Base-by-base conservation (phyloP, 495 filamentous ascomycete species). In the Trichoderma gamsii region DNA sequence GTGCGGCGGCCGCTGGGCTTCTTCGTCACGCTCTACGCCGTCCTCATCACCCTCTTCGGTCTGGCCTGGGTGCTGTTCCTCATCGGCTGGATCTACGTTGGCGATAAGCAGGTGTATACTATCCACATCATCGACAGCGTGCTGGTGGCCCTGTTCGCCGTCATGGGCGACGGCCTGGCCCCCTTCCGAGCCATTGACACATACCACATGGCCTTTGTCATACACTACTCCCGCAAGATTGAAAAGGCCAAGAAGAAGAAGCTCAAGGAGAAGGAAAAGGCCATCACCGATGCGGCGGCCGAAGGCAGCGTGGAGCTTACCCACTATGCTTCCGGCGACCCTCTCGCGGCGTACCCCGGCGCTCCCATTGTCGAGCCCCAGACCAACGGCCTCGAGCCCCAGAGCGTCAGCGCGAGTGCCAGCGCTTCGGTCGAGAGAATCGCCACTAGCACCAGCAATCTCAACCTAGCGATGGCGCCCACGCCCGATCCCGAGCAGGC, bases 11-110 rank as follows among this genome's bases (percentile, higher is more conserved):
- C 91, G 12, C 80, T 94, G 38, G 91, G 91, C 7, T 88, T 92
- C 70, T 79, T 91, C 32, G 86, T 94, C 29, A 92, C 89, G 7
- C 74, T 93, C 12, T 94, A 94, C 71, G 90, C 89, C n/a, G 88
- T 86, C 11, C 78, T 92, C 15, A 91, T 94, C 69, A 94, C 90
- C 0, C 79, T 91, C 8, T 94, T 92, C 68, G 91, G 91, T 69
- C 81, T 91, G 63, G 89, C 88, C 1, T 94, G 91, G 91, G 90
- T 94, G 0, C 82, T 94, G 41, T 92, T 92, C 78, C 76, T 94
- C 63, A 94, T 94, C 71, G 90, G 89, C 52, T 93, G 90, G 90
- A 91, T 93, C 73, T 90, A 92, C 69, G 87, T 92, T n/a, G 90
- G 88, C 41, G 85, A 85, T 32, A 79, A 81, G 68, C 87, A 92